Conservation (phyloP, 75 land plant genomes). For the Pinus tabuliformis region DNA sequence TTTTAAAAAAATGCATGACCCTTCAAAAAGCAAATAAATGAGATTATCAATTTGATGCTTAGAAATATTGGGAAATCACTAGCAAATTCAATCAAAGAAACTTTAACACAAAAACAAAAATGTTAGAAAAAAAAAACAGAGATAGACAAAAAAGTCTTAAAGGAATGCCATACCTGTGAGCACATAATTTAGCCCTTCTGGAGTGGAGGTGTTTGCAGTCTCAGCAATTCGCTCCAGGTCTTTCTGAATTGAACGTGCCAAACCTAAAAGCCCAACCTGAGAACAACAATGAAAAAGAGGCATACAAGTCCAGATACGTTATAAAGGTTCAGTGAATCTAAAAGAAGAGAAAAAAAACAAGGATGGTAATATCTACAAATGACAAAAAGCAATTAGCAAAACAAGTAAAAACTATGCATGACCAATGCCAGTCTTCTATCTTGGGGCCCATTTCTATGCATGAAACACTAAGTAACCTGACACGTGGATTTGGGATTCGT, state of each 20-base stretch:
- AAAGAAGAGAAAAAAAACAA: background rate
- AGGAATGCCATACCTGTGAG: slow-evolving; percentile 60
- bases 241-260: slow-evolving; percentile 78
- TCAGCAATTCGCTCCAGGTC: slow-evolving; percentile 89
- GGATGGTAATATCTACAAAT: background rate
- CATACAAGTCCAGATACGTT: background rate
- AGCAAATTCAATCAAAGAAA: no score
- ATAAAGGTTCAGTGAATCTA: background rate
- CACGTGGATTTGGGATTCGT: no score
- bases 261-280: slow-evolving; percentile 87
- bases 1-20: no score
- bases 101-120: no score
- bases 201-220: slow-evolving; percentile 83
- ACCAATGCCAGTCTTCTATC: no score
- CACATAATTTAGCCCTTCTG: slow-evolving; percentile 73
- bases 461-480: no score
- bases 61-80: no score
- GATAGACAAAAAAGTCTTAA: no score
- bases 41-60: no score
- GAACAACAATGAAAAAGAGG: background rate
- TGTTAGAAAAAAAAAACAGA: no score
- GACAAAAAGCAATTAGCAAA: slow-evolving; percentile 1
- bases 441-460: no score
- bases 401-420: background rate
- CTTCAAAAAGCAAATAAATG: no score